Evolutionary conservation across 1,284 basidiomycete species (phyloP), one percentile per base, ranked within the genome.

Genomic region (Rhodotorula sp.): DNA sequence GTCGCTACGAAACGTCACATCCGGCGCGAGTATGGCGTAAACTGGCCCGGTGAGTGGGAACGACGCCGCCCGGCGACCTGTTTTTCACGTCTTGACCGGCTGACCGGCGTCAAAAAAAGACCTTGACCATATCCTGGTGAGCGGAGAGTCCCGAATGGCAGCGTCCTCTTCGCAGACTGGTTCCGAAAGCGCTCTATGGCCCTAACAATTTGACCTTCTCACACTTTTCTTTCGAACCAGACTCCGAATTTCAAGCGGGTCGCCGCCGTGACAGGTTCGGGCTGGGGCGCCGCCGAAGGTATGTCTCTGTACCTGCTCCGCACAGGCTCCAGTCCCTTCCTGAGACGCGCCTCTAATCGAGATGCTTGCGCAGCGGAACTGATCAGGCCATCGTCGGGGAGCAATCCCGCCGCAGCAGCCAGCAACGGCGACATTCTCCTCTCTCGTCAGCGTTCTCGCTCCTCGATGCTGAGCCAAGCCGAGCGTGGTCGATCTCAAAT

Each of bases 1-100:
- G 64, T 76, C 10, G 78, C 77, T 6, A 71, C 74, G 6, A 80
- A 79, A 58, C 76, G 78, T 47, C 79, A 80, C 45, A 72, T 79
- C 18, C 59, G 79, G 2, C 63, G 73, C 21, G 78, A 80, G 66
- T 79, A 77, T 59, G 79, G 78, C 2, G 68, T 64, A 3, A 78
- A 79, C n/a, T 78, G 77, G 64, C 77, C 77, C 23, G 78, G 78
- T 69, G 64, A 70, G 58, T 43, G 56, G 2, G 19, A 14, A 18
- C 15, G 28, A 5, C 31, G 34, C 34, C 50, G 50, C 23, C 8
- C 50, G 8, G 50, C 18, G 7, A 7, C 23, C 49, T 19, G 49
- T 50, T 1, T 50, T 7, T 31, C n/a, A 10, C 3, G 23, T 4
- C 12, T 15, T 14, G 15, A 45, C 2, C 19, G 5, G 12, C 57